Conservation (phyloP, 2,329 filamentous ascomycete genomes). For the Phialophora tarda region DNA sequence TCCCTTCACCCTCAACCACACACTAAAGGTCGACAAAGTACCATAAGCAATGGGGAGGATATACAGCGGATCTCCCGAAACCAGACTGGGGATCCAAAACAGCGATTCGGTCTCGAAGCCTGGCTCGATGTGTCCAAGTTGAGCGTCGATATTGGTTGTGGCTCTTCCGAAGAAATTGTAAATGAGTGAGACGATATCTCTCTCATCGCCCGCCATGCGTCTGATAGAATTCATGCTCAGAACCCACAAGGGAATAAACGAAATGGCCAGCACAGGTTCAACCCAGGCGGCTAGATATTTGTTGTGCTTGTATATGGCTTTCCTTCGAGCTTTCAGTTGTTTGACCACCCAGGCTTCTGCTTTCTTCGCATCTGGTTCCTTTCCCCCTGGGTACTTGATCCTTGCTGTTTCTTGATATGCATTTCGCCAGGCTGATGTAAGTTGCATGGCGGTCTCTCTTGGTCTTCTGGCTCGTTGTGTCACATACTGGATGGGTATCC, state of each 20-base stretch:
- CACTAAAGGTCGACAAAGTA: conserved; percentile 24
- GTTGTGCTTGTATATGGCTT: conserved; percentile 38
- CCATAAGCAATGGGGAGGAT: conserved; percentile 30
- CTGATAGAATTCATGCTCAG: conserved; percentile 31
- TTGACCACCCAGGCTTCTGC: conserved; percentile 28
- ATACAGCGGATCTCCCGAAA: conserved; percentile 27
- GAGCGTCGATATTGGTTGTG: conserved; percentile 18
- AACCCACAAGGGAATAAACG: conserved; percentile 33
- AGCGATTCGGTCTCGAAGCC: conserved; percentile 62
- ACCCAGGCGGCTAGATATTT: conserved; percentile 11
- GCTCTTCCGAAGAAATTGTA: not conserved
- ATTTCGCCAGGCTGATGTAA: conserved; percentile 48
- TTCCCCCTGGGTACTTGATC: conserved; percentile 21
- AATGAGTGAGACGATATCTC: not conserved
- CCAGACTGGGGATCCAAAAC: conserved; percentile 66
- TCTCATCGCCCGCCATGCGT: conserved; percentile 30
- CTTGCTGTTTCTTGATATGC: conserved; percentile 36
- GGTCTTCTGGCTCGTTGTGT: conserved; percentile 48
- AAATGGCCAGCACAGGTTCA: conserved; percentile 21
- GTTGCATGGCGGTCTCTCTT: conserved; percentile 50
- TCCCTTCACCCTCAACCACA: conserved; percentile 21
- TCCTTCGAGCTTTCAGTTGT: conserved; percentile 27
- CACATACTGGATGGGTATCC: conserved; percentile 55
- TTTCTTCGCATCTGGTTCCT: conserved; percentile 21
- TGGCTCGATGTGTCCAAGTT: conserved; percentile 50